Evolutionary conservation across 1,284 basidiomycete species (phyloP), one percentile per base, ranked within the genome.

Genomic region (Leccinum pachyderme): DNA sequence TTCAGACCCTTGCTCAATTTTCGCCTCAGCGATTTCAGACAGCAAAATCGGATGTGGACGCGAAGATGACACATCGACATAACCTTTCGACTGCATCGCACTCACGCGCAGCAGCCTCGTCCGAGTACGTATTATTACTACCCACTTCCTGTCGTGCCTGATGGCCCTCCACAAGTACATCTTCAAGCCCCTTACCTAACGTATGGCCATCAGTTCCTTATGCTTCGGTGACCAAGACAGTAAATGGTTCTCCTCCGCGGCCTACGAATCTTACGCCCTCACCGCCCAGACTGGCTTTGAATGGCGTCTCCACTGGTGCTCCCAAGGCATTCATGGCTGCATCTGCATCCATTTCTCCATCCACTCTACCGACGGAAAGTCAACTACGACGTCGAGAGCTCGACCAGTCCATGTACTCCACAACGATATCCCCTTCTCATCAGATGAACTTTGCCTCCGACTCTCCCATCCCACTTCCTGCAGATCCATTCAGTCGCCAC

Each of bases 401-500:
- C 28, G 79, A 83, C 57, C 73, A 76, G 39, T 70, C 67, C 5
- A 62, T 74, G 22, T 85, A 83, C 65, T 75, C 77, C 15, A 65
- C 75, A 5, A 67, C 74, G 44, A 70, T 71, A 33, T 62, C 66
- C 44, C 59, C 68, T 56, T 63, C 66, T 43, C 39, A 4, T 39
- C 59, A 59, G 45, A 46, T 41, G 35, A 57, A 41, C 58, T 61
- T 54, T 43, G 55, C 46, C 63, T 52, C 81, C 76, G 37, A 83
- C 81, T 54, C 70, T 80, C 52, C 67, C 41, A 85, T 91, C 54
- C 89, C 89, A 31, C 73, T 90, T 22, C 88, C 88, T 7, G 86
- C 89, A 7, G 89, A 91, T 72, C 88, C 89, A 31, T 91, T 91
- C 65, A 83, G 85, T 18, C 78, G 88, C 27, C 85, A 81, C 63